Percentiles rank a stretch among this genome's conserved stretches.
Evolutionary conservation across 805 yeast genomes (phyloP).

Genomic region (Cyberlindnera maclurae): DNA sequence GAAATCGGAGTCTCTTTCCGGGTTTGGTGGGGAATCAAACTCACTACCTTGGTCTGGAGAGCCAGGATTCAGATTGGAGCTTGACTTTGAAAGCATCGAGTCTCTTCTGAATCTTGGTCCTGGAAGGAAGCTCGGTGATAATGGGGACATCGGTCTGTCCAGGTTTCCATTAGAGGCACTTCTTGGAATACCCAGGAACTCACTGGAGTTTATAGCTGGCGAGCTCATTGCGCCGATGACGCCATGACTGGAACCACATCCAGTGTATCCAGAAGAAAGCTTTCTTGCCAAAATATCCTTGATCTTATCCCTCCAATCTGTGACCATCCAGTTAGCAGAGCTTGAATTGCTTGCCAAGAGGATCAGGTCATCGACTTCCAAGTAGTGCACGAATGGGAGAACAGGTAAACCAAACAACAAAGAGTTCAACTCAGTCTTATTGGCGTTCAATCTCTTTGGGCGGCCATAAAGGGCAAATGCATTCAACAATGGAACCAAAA

Average conservation of each 20-base stretch:
- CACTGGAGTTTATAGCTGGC: slow-evolving; percentile 34
- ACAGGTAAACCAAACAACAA: slow-evolving; percentile 79
- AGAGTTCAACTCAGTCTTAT: slow-evolving; percentile 57
- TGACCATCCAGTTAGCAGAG: slow-evolving; percentile 43
- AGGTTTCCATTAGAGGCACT: slow-evolving; percentile 10
- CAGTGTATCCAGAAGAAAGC: slow-evolving; percentile 55
- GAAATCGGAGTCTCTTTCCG: slow-evolving; percentile 24
- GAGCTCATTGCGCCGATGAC: slow-evolving; percentile 51
- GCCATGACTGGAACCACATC: slow-evolving; percentile 69
- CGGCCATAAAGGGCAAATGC: slow-evolving; percentile 77
- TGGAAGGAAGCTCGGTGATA: slow-evolving; percentile 32
- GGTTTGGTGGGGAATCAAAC: slow-evolving; percentile 10
- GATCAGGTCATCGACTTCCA: slow-evolving; percentile 55
- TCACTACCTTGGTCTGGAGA: slow-evolving; percentile 13
- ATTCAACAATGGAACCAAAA: slow-evolving; percentile 68
- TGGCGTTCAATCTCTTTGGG: slow-evolving; percentile 68
- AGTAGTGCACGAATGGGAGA: slow-evolving; percentile 66
- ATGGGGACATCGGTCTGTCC: slow-evolving; percentile 26
- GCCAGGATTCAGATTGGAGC: slow-evolving; percentile 12
- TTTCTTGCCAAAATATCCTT: slow-evolving; percentile 50
- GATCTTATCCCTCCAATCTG: slow-evolving; percentile 54
- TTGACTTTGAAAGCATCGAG: slow-evolving; percentile 17
- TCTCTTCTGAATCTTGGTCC: slow-evolving; percentile 26
- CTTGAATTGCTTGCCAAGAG: slow-evolving; percentile 30
- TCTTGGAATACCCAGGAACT: slow-evolving; percentile 22